These are phyloP conservation scores for Erythrobasidium yunnanense DNA, from an alignment of 768 basidiomycete species.

Conservation along the genomic window DNA sequence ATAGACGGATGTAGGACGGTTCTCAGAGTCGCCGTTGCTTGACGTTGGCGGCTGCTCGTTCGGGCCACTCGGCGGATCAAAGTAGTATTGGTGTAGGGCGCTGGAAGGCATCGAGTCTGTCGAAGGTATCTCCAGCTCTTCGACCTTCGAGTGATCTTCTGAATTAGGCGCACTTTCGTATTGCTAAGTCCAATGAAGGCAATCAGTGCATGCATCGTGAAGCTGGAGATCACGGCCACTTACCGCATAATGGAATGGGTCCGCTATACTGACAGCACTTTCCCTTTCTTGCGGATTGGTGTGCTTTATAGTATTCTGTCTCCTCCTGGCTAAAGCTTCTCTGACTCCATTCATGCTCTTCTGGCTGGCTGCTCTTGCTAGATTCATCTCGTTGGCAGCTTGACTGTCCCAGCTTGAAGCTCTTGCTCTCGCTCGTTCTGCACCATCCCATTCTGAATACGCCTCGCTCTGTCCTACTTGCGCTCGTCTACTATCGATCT, in stretches of 20 bases:
- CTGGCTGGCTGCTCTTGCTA: not conserved
- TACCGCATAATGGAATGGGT: constrained; percentile 19
- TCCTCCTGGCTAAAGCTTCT: not conserved
- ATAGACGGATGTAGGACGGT: not conserved
- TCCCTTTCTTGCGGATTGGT: not conserved
- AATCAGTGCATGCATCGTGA: not conserved
- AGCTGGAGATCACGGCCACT: not conserved
- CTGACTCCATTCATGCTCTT: not conserved
- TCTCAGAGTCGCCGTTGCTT: not conserved
- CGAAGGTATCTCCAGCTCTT: not conserved
- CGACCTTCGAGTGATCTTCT: not conserved
- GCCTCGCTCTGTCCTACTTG: too few species aligned
- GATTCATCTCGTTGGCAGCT: constrained; percentile 7
- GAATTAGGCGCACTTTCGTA: constrained; percentile 3
- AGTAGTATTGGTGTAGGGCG: not conserved
- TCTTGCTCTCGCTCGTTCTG: not conserved
- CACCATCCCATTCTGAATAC: constrained; percentile 3
- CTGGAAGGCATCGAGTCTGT: not conserved
- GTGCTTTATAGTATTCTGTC: not conserved
- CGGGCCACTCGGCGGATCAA: not conserved
- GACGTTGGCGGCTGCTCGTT: not conserved
- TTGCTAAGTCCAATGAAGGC: not conserved
- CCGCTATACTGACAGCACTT: not conserved
- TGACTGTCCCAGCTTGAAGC: constrained; percentile 21
- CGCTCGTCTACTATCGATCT: too few species aligned